A percentile compares a stretch with the other conserved stretches of the same genome.
Evolutionary conservation across 2,329 filamentous ascomycete genomes (phyloP).

Genomic region (Cyphellophora attinorum): DNA sequence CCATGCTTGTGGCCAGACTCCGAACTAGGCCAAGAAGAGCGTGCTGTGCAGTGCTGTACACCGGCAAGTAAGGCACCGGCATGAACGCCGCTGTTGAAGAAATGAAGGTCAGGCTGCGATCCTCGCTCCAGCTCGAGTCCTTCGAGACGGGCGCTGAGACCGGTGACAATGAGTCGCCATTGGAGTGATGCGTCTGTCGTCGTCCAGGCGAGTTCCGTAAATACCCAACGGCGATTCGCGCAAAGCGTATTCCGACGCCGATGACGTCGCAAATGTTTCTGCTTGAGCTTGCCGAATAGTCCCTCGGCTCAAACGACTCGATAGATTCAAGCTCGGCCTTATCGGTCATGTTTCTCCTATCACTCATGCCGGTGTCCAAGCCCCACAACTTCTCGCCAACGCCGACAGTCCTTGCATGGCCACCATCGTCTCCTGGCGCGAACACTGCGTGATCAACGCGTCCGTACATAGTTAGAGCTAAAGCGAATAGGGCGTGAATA

Average conservation of each 20-base stretch:
- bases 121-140: constrained; percentile 15
- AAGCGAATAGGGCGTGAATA: constrained; percentile 37
- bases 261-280: constrained; percentile 34
- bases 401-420: constrained; percentile 10
- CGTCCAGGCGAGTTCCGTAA: constrained; percentile 27
- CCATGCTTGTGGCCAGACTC: constrained; percentile 25
- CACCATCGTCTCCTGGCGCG: constrained; percentile 15
- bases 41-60: constrained; percentile 41
- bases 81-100: constrained; percentile 41
- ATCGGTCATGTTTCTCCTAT: constrained; percentile 26
- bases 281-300: constrained; percentile 29
- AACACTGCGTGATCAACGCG: constrained; percentile 39
- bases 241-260: constrained; percentile 36
- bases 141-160: not conserved
- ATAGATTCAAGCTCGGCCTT: constrained; percentile 29
- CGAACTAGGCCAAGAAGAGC: constrained; percentile 43
- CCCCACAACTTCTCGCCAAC: constrained; percentile 15
- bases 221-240: constrained; percentile 41
- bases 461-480: constrained; percentile 34
- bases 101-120: constrained; percentile 35
- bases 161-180: not conserved
- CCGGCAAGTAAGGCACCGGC: constrained; percentile 36
- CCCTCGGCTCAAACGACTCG: constrained; percentile 17
- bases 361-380: constrained; percentile 7
- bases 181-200: not conserved